Base-by-base conservation (phyloP, 2,329 filamentous ascomycete species). In the Xylariaceae sp. region DNA sequence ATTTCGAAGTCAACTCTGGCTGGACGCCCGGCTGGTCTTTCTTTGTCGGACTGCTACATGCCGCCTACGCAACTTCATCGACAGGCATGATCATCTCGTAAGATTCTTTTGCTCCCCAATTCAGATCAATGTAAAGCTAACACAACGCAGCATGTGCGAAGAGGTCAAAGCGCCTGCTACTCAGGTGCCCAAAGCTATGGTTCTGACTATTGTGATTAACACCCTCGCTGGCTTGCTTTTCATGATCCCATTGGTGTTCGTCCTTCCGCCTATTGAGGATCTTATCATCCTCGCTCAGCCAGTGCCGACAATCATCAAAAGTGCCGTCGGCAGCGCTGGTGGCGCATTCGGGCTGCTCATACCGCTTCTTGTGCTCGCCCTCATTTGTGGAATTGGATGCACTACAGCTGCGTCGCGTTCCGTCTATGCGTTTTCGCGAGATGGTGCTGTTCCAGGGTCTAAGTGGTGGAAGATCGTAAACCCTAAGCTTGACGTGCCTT, bases 71-170 rank as follows among this genome's bases (percentile, higher is more conserved):
- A 42, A 89, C 86, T 13, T 89, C 86, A 4, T 87, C 86, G 14
- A 89, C 86, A 0, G 88, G 88, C 70, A 90, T 90, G 87, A 86
- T 90, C 53, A 86, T 90, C 66, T 87, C 83, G 83, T 86, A 72
- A 76, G 82, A 76, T 45, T 28, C 12, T 9, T 18, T 18, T 9
- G 10, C n/a, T 14, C n/a, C 40, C 2, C 19, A 7, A 28, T 28
- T 7, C 22, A 28, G 22, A 28, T 28, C 22, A 28, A 28, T 28
- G 22, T 28, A 28, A 28, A 28, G 22, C 22, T 28, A 28, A 28
- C 7, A 28, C 22, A 39, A 45, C 54, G 36, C 54, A 86, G 81
- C 56, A 89, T 89, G 86, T 88, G 84, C 62, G 87, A 90, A 69
- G 87, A 89, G 67, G 85, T 88, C 12, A 75, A 79, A 64, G 72